Percentiles rank a stretch among this genome's conserved stretches.
phyloP scores from a whole-genome alignment of 345 rosid genomes.

The Hibiscus tridactylites region DNA sequence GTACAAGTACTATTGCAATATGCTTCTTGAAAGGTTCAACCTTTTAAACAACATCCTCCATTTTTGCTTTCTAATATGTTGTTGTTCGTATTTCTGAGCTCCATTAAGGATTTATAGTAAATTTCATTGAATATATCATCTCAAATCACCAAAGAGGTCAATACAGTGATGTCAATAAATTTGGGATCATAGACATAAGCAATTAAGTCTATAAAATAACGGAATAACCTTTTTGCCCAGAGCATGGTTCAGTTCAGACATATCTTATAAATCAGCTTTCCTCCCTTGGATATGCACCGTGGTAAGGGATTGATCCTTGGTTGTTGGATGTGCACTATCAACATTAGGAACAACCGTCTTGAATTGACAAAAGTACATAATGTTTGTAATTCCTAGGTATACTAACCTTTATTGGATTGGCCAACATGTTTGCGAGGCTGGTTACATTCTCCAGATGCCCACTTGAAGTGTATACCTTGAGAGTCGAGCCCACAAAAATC shows the following conservation, averaged over 20 bases:
- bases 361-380: neutral
- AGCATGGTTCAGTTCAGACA: constrained; percentile 38
- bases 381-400: neutral
- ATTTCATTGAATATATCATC: too few species aligned
- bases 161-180: too few species aligned
- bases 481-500: constrained; percentile 33
- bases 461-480: constrained; percentile 30
- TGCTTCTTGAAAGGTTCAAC: constrained; percentile 38
- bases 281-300: constrained; percentile 33
- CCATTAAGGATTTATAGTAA: constrained; percentile 1
- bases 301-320: constrained; percentile 27
- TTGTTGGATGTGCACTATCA: constrained; percentile 30
- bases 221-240: neutral
- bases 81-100: constrained; percentile 31
- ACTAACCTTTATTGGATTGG: constrained; percentile 33
- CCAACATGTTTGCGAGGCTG: constrained; percentile 28
- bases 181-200: too few species aligned
- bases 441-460: constrained; percentile 33
- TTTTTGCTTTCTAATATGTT: constrained; percentile 26
- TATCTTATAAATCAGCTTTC: constrained; percentile 51
- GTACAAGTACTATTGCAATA: constrained; percentile 33
- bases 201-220: constrained; percentile 8
- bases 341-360: constrained; percentile 19
- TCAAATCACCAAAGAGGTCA: too few species aligned
- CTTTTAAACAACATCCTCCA: constrained; percentile 22